Evolutionary conservation across 2,329 filamentous ascomycete genomes (phyloP).

Genomic region (Colletotrichum tabaci): DNA sequence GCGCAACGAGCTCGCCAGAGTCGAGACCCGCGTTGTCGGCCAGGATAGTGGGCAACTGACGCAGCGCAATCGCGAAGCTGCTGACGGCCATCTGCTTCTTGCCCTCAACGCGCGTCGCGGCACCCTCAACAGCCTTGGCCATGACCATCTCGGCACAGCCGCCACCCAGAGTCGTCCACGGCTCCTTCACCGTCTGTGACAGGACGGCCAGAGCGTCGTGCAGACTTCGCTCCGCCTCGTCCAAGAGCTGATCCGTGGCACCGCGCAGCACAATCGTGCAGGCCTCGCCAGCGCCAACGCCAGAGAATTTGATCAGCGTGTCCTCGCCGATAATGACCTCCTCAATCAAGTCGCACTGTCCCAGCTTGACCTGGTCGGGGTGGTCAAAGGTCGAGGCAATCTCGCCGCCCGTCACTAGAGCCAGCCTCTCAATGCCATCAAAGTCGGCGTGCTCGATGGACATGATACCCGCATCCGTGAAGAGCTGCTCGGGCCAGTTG

Average conservation of each 20-base stretch:
- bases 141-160: slow-evolving; percentile 99
- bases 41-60: slow-evolving; percentile 95
- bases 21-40: slow-evolving; percentile 98
- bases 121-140: slow-evolving; percentile 96
- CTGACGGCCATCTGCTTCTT: slow-evolving; percentile 97
- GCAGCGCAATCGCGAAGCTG: slow-evolving; percentile 88
- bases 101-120: slow-evolving; percentile 92
- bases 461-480: slow-evolving; percentile 97
- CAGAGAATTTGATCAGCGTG: slow-evolving; percentile 96
- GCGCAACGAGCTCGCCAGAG: slow-evolving; percentile 92
- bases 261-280: slow-evolving; percentile 98
- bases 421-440: slow-evolving; percentile 95
- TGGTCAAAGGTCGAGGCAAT: slow-evolving; percentile 99
- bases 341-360: slow-evolving; percentile 94
- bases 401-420: slow-evolving; percentile 95
- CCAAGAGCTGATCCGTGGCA: slow-evolving; percentile 95
- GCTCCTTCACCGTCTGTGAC: slow-evolving; percentile 96
- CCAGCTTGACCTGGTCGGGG: slow-evolving; percentile 96
- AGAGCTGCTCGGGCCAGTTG: slow-evolving; percentile 99
- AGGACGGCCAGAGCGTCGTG: slow-evolving; percentile 97
- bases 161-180: slow-evolving; percentile 92
- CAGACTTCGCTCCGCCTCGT: slow-evolving; percentile 95
- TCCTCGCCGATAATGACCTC: slow-evolving; percentile 99
- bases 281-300: slow-evolving; percentile 91
- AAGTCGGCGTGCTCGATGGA: slow-evolving; percentile 99